Evolutionary conservation across 306 rosid genomes (phyloP), one percentile per base, ranked within the genome.

Genomic region (Astragalus membranaceus): DNA sequence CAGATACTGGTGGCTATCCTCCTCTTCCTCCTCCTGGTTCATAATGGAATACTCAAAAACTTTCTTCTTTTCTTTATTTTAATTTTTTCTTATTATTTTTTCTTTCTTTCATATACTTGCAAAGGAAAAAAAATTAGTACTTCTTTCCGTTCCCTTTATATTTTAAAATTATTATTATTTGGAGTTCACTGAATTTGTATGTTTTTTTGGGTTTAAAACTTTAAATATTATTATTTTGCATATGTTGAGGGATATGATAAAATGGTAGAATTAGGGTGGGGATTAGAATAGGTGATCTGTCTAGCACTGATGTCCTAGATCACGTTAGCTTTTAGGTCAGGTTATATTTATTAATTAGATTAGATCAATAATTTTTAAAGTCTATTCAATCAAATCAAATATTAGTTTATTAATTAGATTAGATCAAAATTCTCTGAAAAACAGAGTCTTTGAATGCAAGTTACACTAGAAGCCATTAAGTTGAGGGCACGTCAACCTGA

Each of bases 1-100:
- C 96, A 44, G 85, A 85, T 60, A 71, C 90, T 14, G 51, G 86
- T 37, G 76, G 83, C 67, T 50, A 81, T 78, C 90, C 76, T 70
- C 84, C 90, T 55, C 62, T 95, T 66, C 83, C 92, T 41, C 62
- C 96, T 1, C 74, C 92, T 15, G 70, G 92, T 72, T 87, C 75
- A 89, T 17, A 47, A 29, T 41, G 46, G 55, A 39, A 58, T 15
- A 4, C 11, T 52, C 30, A 43, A 32, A 32, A 5, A 64, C 2
- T 35, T 23, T 1, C 4, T 43, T 11, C 0, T 54, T 82, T 69
- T 30, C 29, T n/a, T 7, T 30, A 48, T 32, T 2, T 41, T 48
- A 8, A 6, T 44, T 56, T 5, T 64, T 56, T 16, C 4, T 36
- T 53, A 64, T 54, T 20, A 3, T 79, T 73, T 39, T 66, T 54